Base-by-base conservation (phyloP, 148 eudicot species). In the Rhododendron vialii region DNA sequence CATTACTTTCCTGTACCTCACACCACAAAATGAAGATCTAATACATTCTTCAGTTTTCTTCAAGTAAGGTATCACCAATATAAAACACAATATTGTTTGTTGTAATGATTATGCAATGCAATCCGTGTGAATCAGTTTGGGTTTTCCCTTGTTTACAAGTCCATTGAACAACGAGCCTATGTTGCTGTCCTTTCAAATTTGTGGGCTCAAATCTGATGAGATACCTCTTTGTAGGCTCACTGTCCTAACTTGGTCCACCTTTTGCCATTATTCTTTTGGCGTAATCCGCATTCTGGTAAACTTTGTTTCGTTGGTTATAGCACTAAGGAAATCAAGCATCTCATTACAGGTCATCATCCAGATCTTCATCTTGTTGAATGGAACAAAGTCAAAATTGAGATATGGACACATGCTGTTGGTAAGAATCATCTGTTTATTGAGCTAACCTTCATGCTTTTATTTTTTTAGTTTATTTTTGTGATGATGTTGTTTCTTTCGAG, bases 331-430 rank as follows among this genome's bases (percentile, higher is more conserved):
- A 63, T 50, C 43, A 59, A 79, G 75, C 35, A 28, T 18, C 83
- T 77, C 9, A 55, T 35, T 81, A 83, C 92, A 96, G 99, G 98
- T 85, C 99, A 96, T 91, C 99, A 96, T 90, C 99, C 99, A 2
- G 98, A 96, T 92, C 94, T 96, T 89, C 98, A 95, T 91, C 98
- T 96, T 86, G 93, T 91, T 74, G 94, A 94, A 53, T 96, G 98
- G 99, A 96, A 96, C 89, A 95, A 95, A 48, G 91, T 94, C 88
- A 92, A 89, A 73, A 89, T 96, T 87, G 98, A 96, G 51, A 91
- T 96, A 88, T 95, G 98, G 95, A 96, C 99, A 9, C 99, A 96
- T 92, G 87, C 98, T 83, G 92, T 92, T 86, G 98, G 99, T 96
- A 90, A 88, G 98, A 65, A 78, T 71, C 12, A 61, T 9, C 51